Base-by-base conservation (phyloP, 2,329 filamentous ascomycete species). In the Epichloe gansuensis region DNA sequence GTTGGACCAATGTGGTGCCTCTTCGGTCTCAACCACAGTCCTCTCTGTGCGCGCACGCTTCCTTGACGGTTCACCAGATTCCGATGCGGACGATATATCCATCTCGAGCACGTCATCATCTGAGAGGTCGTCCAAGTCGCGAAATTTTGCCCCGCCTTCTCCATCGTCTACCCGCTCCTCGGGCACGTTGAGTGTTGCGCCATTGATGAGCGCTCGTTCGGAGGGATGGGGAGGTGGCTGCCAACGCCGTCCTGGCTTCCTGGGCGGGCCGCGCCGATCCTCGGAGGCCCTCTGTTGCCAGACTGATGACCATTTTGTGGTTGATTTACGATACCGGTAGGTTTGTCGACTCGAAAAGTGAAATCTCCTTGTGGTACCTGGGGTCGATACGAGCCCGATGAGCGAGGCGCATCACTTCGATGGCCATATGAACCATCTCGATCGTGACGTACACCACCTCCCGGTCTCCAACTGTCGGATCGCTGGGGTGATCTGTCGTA, bases 1-100 rank as follows among this genome's bases (percentile, higher is more conserved):
- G 60, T 97, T 97, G 4, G 90, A 95, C 91, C 91, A 97, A 66
- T 86, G 90, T 3, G 90, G 89, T 5, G 65, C 68, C 13, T 72
- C 69, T 52, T 74, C 72, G 23, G 67, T 62, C n/a, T 70, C 64
- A 8, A 65, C 65, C 15, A 61, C 57, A 4, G 64, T 56, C 2
- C 59, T 59, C 9, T 61, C 50, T 4, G 46, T 67, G 57, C 61
- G 63, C 58, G 59, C 61, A 53, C 56, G 62, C 51, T 71, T 72
- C 51, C 66, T 66, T 4, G 69, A 68, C 3, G 71, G 72, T 0
- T 67, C 67, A 11, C 76, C 77, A 0, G 59, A 50, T 3, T 62
- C 61, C 4, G 60, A 60, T 7, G 58, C 47, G 1, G 60, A 61
- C 5, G 80, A 83, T 5, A 82, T 77, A 45, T 83, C 80, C 80